Evolutionary conservation across 352 stramenopile genomes (phyloP), one percentile per base, ranked within the genome.

Genomic region (Bremia lactucae): DNA sequence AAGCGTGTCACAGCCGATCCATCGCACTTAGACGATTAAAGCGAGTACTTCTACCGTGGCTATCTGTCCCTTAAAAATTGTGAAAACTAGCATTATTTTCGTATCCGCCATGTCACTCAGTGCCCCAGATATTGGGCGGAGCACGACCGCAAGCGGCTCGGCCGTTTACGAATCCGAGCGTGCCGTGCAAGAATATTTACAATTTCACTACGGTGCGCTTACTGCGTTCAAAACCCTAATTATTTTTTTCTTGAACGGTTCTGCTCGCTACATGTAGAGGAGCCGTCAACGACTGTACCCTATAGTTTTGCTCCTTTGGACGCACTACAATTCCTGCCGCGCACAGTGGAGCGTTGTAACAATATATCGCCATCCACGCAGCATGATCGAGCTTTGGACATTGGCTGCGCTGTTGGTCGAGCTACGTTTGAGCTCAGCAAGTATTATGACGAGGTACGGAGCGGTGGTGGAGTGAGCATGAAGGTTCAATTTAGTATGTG

Each of bases 331-430:
- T 97, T 97, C 53, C 70, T 95, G 22, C 75, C 87, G 29, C 75
- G 79, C 23, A 87, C 87, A 14, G 78, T 84, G 9, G 78, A 88
- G 18, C 58, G 82, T 19, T 73, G 81, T 23, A 66, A 83, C 13
- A 61, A 58, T 5, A 56, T 95, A 8, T 57, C 79, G 6, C 64
- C 68, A 0, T 48, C 57, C 0, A 33, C 45, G 5, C 78, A 70
- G 10, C 83, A 72, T 26, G 68, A 64, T n/a, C 79, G 84, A 33
- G 91, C 86, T 1, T 62, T 98, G 34, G 94, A 98, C 54, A 78
- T 98, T 49, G 94, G 94, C 23, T 98, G 91, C 52, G 85, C 94
- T 5, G 91, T 98, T 18, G 94, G 94, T 24, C 88, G 91, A 15
- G 75, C 85, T 14, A 93, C 89, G 2, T 97, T 97, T 50, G 87